phyloP scores from a whole-genome alignment of 2,329 filamentous ascomycete genomes.

The Colletotrichum lentis region DNA sequence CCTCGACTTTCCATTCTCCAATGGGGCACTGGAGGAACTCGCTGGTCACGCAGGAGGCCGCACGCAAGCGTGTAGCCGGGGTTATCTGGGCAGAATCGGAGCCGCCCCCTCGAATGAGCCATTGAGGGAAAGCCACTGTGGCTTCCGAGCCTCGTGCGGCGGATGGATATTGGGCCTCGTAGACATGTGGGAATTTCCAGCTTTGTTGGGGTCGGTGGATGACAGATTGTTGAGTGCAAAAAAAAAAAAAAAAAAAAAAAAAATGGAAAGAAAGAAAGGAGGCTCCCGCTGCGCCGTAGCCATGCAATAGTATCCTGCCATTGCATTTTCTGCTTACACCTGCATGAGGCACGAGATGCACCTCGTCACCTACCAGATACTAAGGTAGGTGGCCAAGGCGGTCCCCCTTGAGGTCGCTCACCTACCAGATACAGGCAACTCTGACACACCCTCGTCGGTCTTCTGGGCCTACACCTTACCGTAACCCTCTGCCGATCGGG shows the following conservation, averaged over 20 bases:
- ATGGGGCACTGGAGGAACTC: not conserved
- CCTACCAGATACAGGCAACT: constrained; percentile 2
- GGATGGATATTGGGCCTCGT: constrained; percentile 4
- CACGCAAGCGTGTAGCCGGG: not conserved
- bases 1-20: not conserved
- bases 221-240: constrained; percentile 29
- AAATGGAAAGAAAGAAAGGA: not conserved
- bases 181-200: constrained; percentile 24
- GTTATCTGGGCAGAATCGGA: constrained; percentile 18
- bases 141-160: constrained; percentile 25
- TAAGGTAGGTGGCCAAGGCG: no score
- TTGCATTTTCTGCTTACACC: constrained; percentile 1
- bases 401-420: no score
- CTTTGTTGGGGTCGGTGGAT: constrained; percentile 31
- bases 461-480: not conserved
- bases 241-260: not conserved
- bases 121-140: constrained; percentile 18
- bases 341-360: constrained; percentile 18
- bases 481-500: not conserved
- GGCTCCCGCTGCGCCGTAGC: constrained; percentile 12
- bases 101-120: constrained; percentile 2
- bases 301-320: not conserved
- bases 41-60: not conserved
- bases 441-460: not conserved
- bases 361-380: constrained; percentile 8